A percentile compares a stretch with the other conserved stretches of the same genome.
phyloP scores from a whole-genome alignment of 768 basidiomycete species.

The Pisolithus marmoratus region DNA sequence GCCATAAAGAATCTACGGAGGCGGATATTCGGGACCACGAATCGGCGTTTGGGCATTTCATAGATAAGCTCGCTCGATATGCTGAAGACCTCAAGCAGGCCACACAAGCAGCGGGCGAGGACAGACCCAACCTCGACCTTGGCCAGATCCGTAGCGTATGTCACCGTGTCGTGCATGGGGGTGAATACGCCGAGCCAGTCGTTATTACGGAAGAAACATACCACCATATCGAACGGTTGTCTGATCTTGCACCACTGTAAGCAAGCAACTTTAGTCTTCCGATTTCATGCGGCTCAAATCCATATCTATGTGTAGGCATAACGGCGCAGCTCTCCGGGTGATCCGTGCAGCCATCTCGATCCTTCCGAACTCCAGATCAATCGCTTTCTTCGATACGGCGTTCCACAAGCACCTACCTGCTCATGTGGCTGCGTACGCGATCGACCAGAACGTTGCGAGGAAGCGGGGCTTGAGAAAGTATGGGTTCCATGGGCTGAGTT shows the following conservation, averaged over 20 bases:
- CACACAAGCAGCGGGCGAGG: background rate
- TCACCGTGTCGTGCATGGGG: slow-evolving; percentile 86
- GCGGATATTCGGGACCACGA: slow-evolving; percentile 48
- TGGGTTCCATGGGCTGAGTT: slow-evolving; percentile 86
- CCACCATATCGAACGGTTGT: slow-evolving; percentile 67
- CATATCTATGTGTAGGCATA: slow-evolving; percentile 40
- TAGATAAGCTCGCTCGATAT: slow-evolving; percentile 40
- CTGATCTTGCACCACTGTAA: slow-evolving; percentile 76
- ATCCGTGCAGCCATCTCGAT: slow-evolving; percentile 54
- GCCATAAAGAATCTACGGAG: slow-evolving; percentile 23
- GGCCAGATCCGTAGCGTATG: slow-evolving; percentile 50
- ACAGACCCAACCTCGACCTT: slow-evolving; percentile 30
- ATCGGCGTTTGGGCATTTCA: slow-evolving; percentile 57
- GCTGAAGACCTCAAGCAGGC: slow-evolving; percentile 3
- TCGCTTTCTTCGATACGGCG: slow-evolving; percentile 86
- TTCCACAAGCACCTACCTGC: slow-evolving; percentile 75
- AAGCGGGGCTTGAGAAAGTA: slow-evolving; percentile 77
- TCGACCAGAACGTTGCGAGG: slow-evolving; percentile 56
- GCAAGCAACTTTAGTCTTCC: slow-evolving; percentile 21
- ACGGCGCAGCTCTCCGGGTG: slow-evolving; percentile 54
- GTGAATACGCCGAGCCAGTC: slow-evolving; percentile 67
- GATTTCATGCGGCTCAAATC: background rate
- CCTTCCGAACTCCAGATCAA: slow-evolving; percentile 63
- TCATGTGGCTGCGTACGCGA: slow-evolving; percentile 76
- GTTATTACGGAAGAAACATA: slow-evolving; percentile 62